Evolutionary conservation across 768 basidiomycete species (phyloP), one percentile per base, ranked within the genome.

Genomic region (Candolleomyces aberdarensis): DNA sequence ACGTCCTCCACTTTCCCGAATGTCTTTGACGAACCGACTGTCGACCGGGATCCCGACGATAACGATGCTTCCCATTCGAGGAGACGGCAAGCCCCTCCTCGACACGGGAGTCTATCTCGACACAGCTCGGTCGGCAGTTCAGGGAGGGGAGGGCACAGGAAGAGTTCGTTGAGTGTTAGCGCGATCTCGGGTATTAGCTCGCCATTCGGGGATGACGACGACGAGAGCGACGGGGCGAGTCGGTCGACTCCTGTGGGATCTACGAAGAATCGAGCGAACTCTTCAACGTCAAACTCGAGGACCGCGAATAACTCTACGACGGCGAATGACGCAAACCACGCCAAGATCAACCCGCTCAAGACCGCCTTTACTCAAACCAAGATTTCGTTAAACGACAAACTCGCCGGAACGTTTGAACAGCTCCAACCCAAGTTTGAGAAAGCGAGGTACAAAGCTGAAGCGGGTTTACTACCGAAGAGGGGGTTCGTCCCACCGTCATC

Each of bases 371-470:
- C 6, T 1, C 36, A 36, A 36, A 36, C 36, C 36, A 36, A 36
- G 36, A 36, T 26, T 26, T 26, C 26, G 41, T n/a, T 43, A 3
- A 43, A 43, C 5, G 41, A 14, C 44, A 46, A 9, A 6, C 15
- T 46, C 8, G 15, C 44, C 6, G 19, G 44, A 8, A 17, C 44
- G 1, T 17, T 46, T 6, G 44, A 46, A 46, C 17, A 20, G 15
- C 44, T 46, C 19, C 44, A 84, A 66, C 86, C 86, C 0, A 79
- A 74, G 48, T 68, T 88, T 26, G 87, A 89, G 59, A 81, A 82
- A 32, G 87, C 85, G 26, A 74, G 85, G 62, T 89, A 83, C 71
- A 89, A 89, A 71, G 88, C 87, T 0, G 88, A 89, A 70, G 88
- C 87, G 19, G 88, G 87, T 17, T 5, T 36, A 7, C 65, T 90